Evolutionary conservation across 768 basidiomycete genomes (phyloP).

Genomic region (Boletus subparvulus): DNA sequence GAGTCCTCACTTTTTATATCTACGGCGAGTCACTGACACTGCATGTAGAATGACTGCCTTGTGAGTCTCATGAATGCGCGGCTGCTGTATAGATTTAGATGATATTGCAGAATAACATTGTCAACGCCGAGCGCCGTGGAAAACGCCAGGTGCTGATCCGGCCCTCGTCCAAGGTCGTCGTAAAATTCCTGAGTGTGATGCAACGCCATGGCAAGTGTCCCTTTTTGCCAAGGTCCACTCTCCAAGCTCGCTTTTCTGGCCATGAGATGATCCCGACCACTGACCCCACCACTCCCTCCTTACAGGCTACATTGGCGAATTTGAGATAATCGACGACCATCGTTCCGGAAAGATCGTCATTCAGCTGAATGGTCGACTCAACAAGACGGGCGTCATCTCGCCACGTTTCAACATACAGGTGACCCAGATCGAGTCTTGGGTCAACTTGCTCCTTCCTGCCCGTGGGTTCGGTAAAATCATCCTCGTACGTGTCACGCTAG

Average conservation of each 20-base stretch:
- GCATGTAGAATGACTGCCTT: constrained; percentile 56
- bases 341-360: constrained; percentile 97
- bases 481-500: constrained; percentile 53
- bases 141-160: constrained; percentile 99
- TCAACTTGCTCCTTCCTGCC: constrained; percentile 93
- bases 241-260: background rate
- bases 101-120: constrained; percentile 82
- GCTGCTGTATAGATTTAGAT: background rate
- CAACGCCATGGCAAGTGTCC: constrained; percentile 88
- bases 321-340: constrained; percentile 98
- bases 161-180: constrained; percentile 95
- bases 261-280: background rate
- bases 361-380: constrained; percentile 96
- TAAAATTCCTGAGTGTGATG: constrained; percentile 98
- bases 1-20: constrained; percentile 22
- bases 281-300: background rate
- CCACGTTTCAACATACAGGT: constrained; percentile 97
- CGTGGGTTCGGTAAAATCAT: constrained; percentile 97
- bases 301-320: constrained; percentile 95
- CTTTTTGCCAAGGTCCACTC: background rate
- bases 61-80: constrained; percentile 29
- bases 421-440: constrained; percentile 91
- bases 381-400: constrained; percentile 99
- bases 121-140: constrained; percentile 99
- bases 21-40: constrained; percentile 1